Base-by-base conservation (phyloP, 306 rosid species). In the Citrullus mucosospermus region DNA sequence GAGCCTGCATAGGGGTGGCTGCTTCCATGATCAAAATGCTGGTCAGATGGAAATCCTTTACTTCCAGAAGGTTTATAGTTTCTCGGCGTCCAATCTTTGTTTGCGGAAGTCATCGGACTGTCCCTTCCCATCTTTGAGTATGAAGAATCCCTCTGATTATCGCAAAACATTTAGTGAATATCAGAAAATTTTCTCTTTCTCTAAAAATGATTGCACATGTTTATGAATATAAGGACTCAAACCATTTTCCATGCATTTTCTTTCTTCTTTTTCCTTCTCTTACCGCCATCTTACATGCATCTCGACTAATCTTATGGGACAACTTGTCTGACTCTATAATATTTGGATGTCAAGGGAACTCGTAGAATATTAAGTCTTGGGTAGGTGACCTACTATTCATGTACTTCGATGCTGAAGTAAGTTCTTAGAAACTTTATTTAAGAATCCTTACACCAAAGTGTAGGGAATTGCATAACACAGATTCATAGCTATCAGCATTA, bases 91-190 rank as follows among this genome's bases (percentile, higher is more conserved):
- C 81, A 79, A 34, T 79, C 76, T 57, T 53, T 79, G 66, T 79
- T 54, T 6, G 44, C n/a, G 2, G 81, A 63, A 18, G 68, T 36
- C 89, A 85, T 85, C 2, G 91, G 93, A 79, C 92, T 91, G 58
- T 86, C 97, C 83, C 76, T 59, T 59, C 84, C 90, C 57, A 88
- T 61, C 77, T 80, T 86, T 14, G 94, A 80, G 87, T 85, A 86
- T 34, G 85, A 70, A 46, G 93, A 87, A 70, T 88, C 98, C 76
- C 93, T 87, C 11, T 81, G 91, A 85, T 78, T 84, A 73, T 50
- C 48, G 60, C 1, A 16, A 25, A 54, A 9, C 63, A 34, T 74
- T 74, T 74, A 51, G 25, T 4, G 8, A 50, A 72, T 72, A 50
- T 72, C 58, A 72, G 55, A 69, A 69, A 44, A 44, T 5, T 22